Evolutionary conservation across 805 yeast genomes (phyloP), one percentile per base, ranked within the genome.

Genomic region (Huiozyma sinensis): DNA sequence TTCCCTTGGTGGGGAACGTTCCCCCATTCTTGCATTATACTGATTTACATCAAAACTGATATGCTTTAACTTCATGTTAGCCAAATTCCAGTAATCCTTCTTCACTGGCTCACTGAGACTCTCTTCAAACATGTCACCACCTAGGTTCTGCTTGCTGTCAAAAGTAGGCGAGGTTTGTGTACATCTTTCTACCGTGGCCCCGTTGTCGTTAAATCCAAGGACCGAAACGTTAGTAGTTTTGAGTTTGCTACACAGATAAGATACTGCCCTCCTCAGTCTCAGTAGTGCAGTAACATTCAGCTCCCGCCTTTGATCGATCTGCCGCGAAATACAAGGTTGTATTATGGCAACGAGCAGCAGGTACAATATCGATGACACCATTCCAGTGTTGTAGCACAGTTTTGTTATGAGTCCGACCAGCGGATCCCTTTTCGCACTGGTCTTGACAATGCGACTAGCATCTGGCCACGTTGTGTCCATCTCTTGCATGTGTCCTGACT

Each of bases 321-420:
- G 68, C 5, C 60, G 42, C 11, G 62, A 60, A 6, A 74, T 41
- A 17, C 66, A 47, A 3, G 79, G 79, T 42, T 66, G 66, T 9
- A 75, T 40, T n/a, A 50, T n/a, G 10, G 43, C 32, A 31, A 55
- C 47, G 39, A 51, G 35, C 32, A 52, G 24, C 12, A 57, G 36
- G 42, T 55, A 62, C 4, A 40, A 28, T 3, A 57, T 31, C 27
- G 63, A 51, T 9, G 48, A 41, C 28, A 45, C 39, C 28, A 54
- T 51, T 6, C 66, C 64, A 28, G 62, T 48, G 40, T 55, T 56
- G 41, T 64, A 55, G 35, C 65, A 58, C 17, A 60, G 48, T 28
- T 45, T 51, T 17, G 59, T 60, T 17, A 65, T 55, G 9, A 33
- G 39, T 5, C 31, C 35, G 2, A 47, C 42, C 24, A 54, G 58